phyloP scores from a whole-genome alignment of 768 basidiomycete genomes.

The Mycena rebaudengoi region DNA sequence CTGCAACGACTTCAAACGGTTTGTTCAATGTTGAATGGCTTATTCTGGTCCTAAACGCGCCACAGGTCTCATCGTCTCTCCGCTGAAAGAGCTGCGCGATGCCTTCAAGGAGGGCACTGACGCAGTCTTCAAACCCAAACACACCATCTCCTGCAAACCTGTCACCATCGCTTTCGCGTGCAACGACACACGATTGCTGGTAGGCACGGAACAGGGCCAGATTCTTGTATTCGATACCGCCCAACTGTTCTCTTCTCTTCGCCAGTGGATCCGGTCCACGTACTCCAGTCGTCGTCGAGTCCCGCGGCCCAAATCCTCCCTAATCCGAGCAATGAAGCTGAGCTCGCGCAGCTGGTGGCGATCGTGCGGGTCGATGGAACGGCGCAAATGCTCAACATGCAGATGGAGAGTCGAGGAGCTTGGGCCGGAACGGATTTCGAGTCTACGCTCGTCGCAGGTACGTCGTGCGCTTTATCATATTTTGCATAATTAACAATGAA shows the following conservation, averaged over 20 bases:
- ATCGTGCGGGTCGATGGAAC: slow-evolving; percentile 56
- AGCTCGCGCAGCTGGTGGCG: slow-evolving; percentile 65
- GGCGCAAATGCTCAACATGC: slow-evolving; percentile 70
- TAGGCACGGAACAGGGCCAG: slow-evolving; percentile 67
- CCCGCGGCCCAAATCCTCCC: slow-evolving; percentile 63
- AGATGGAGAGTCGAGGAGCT: slow-evolving; percentile 64
- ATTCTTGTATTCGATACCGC: slow-evolving; percentile 68
- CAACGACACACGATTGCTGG: slow-evolving; percentile 66
- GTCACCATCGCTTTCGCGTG: slow-evolving; percentile 64
- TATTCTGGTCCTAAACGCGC: not conserved
- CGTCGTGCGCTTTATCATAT: slow-evolving; percentile 33
- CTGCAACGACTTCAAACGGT: slow-evolving; percentile 52
- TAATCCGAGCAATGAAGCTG: slow-evolving; percentile 66
- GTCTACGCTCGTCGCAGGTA: slow-evolving; percentile 67
- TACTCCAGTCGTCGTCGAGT: slow-evolving; percentile 53
- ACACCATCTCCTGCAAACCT: slow-evolving; percentile 58
- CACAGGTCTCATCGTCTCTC: slow-evolving; percentile 68
- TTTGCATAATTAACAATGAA: slow-evolving; percentile 15
- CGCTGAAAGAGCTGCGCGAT: slow-evolving; percentile 66
- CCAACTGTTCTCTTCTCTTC: slow-evolving; percentile 54
- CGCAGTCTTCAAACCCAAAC: slow-evolving; percentile 58
- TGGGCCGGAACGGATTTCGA: slow-evolving; percentile 56
- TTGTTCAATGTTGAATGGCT: not conserved
- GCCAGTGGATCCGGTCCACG: slow-evolving; percentile 50
- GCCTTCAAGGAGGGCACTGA: slow-evolving; percentile 55